Evolutionary conservation across 164 flowering plant genomes (phyloP).

Genomic region (Magnolia changhungtana): DNA sequence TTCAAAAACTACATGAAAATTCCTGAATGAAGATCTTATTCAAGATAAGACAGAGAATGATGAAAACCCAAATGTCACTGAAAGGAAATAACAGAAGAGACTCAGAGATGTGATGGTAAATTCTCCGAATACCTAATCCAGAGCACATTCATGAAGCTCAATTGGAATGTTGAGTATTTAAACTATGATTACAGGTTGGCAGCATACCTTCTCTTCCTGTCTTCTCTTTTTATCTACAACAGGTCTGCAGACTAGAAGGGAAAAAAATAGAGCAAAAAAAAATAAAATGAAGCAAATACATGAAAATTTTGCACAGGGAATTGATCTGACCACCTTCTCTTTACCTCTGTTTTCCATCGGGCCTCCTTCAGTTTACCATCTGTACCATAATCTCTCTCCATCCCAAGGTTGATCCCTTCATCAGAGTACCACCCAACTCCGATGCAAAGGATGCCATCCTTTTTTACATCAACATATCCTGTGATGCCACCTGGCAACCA

Average conservation of each 20-base stretch:
- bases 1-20: no score
- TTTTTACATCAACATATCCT: slow-evolving; percentile 67
- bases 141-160: no score
- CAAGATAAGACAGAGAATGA: no score
- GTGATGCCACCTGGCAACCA: slow-evolving; percentile 99
- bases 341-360: slow-evolving; percentile 73
- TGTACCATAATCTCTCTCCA: slow-evolving; percentile 90
- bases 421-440: slow-evolving; percentile 97
- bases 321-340: slow-evolving; percentile 87
- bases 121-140: no score
- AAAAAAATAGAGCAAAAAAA: not conserved
- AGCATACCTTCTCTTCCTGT: not conserved
- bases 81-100: no score
- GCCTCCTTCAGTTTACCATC: slow-evolving; percentile 94
- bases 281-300: not conserved
- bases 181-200: not conserved
- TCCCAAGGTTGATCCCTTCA: slow-evolving; percentile 90
- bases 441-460: slow-evolving; percentile 79
- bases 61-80: no score
- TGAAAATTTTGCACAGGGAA: slow-evolving; percentile 35
- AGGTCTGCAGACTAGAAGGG: not conserved
- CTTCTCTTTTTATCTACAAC: not conserved
- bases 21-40: no score
- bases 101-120: no score
- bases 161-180: no score